Evolutionary conservation across 1,284 basidiomycete genomes (phyloP), one percentile per base, ranked within the genome.

Genomic region (Paramarasmius palmivorus): DNA sequence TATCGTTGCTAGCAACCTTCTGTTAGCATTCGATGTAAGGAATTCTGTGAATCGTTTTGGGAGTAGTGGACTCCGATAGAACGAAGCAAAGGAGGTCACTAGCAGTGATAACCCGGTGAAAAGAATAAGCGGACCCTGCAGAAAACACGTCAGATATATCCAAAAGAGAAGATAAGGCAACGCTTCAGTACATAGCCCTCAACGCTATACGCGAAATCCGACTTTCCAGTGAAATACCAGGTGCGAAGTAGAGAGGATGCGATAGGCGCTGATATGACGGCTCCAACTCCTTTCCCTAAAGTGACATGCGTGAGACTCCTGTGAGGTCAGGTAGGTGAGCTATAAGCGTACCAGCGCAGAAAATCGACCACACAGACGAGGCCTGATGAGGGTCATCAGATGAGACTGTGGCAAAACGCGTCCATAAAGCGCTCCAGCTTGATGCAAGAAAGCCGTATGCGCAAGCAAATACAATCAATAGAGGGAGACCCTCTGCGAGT

Each of bases 131-230:
- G 29, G 29, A 32, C 29, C 29, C 29, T 32, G 29, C 6, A 32
- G 12, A 12, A 6, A 32, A 32, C 12, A 32, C 29, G 12, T 32
- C 12, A 32, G 29, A 32, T 6, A 32, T 32, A 32, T n/a, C 29
- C 7, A 40, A 17, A 40, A 40, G 6, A 15, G 38, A 5, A 6
- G 15, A 22, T 40, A n/a, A 40, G 6, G 29, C 10, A 6, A 32
- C 54, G 25, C n/a, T n/a, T n/a, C n/a, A n/a, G n/a, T 35, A 55
- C 54, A 54, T 53, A 54, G 29, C 52, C 56, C 35, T 57, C n/a
- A 29, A 57, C 39, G 20, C 56, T 52, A 49, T 57, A 57, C 7
- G 49, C 42, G 8, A 49, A 49, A 42, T 40, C 20, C 3, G 53
- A 39, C 46, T 51, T 54, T 14, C 37, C 32, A 4, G 56, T 57